Percentiles rank a stretch among this genome's conserved stretches.
These are phyloP conservation scores for Claviceps lovelessii DNA, from an alignment of 2,329 filamentous ascomycete genomes.

Conservation along the genomic window DNA sequence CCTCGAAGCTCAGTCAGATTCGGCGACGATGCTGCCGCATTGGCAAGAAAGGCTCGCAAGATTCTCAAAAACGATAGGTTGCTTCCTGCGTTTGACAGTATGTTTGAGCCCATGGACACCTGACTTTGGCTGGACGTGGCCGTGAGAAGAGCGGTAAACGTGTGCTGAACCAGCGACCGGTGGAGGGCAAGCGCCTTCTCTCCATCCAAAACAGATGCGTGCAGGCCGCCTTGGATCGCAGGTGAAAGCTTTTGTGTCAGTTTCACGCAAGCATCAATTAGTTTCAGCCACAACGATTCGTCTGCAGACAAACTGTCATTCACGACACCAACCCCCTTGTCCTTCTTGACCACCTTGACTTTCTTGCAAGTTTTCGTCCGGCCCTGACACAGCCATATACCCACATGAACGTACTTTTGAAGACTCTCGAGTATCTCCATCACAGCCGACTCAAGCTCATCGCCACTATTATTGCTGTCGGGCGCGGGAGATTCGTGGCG, in stretches of 20 bases:
- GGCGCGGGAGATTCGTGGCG: slow-evolving; percentile 39
- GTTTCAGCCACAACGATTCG: slow-evolving; percentile 44
- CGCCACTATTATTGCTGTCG: slow-evolving; percentile 26
- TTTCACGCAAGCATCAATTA: slow-evolving; percentile 46
- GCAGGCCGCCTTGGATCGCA: slow-evolving; percentile 27
- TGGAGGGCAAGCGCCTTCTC: slow-evolving; percentile 52
- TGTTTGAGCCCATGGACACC: slow-evolving; percentile 18
- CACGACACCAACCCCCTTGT: slow-evolving; percentile 25
- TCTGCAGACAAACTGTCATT: slow-evolving; percentile 34
- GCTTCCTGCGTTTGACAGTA: slow-evolving; percentile 25
- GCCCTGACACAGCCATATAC: slow-evolving; percentile 87
- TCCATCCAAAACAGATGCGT: slow-evolving; percentile 30
- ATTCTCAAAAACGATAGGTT: slow-evolving; percentile 78
- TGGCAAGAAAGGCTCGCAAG: slow-evolving; percentile 72
- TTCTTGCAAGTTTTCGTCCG: slow-evolving; percentile 52
- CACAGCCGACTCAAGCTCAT: slow-evolving; percentile 45
- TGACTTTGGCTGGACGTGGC: slow-evolving; percentile 46
- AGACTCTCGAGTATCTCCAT: slow-evolving; percentile 63
- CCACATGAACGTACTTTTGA: slow-evolving; percentile 81
- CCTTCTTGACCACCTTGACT: slow-evolving; percentile 33
- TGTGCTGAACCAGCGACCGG: slow-evolving; percentile 71
- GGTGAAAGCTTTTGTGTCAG: slow-evolving; percentile 51
- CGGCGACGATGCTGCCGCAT: slow-evolving; percentile 67
- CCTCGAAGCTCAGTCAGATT: slow-evolving; percentile 74
- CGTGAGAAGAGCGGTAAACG: slow-evolving; percentile 73